A percentile compares a stretch with the other conserved stretches of the same genome.
Conservation (phyloP, 495 filamentous ascomycete genomes). For the Amniculicola lignicola region DNA sequence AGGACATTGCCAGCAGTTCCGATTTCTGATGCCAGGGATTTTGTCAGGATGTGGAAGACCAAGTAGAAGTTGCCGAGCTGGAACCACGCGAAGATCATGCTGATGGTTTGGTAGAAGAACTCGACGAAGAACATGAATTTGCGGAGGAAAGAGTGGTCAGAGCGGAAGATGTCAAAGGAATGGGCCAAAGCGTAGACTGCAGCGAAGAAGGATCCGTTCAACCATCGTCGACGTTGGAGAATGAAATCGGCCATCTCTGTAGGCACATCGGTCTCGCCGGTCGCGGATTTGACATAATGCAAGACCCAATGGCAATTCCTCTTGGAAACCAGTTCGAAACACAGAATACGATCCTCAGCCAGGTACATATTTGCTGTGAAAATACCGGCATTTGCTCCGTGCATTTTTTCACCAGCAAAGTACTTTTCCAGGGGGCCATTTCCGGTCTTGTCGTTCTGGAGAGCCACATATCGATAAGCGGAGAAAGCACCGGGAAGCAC, state of each 20-base stretch:
- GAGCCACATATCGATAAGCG: conserved; percentile 87
- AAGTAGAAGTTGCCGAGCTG: conserved; percentile 99
- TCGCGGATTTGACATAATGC: conserved; percentile 95
- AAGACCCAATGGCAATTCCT: conserved; percentile 95
- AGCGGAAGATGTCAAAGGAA: conserved; percentile 91
- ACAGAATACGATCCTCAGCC: conserved; percentile 97
- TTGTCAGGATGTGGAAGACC: conserved; percentile 95
- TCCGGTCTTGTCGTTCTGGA: conserved; percentile 95
- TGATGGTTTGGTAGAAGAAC: conserved; percentile 89
- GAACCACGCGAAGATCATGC: conserved; percentile 99
- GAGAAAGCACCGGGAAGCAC: conserved; percentile 98
- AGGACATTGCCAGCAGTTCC: conserved; percentile 73
- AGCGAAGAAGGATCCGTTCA: conserved; percentile 98
- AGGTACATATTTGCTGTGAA: conserved; percentile 99
- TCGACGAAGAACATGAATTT: conserved; percentile 89
- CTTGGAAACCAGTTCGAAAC: conserved; percentile 97
- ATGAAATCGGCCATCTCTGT: conserved; percentile 93
- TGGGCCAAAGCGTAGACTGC: conserved; percentile 93
- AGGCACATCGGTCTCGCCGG: conserved; percentile 97
- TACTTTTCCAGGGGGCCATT: conserved; percentile 94
- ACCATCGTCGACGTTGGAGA: conserved; percentile 91
- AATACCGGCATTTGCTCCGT: conserved; percentile 91
- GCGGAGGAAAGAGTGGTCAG: conserved; percentile 79
- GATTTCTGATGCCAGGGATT: conserved; percentile 66
- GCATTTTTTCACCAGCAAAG: conserved; percentile 96